Percentiles rank a stretch among this genome's conserved stretches.
Conservation (phyloP, 345 rosid species). For the Carallia pectinifolia region DNA sequence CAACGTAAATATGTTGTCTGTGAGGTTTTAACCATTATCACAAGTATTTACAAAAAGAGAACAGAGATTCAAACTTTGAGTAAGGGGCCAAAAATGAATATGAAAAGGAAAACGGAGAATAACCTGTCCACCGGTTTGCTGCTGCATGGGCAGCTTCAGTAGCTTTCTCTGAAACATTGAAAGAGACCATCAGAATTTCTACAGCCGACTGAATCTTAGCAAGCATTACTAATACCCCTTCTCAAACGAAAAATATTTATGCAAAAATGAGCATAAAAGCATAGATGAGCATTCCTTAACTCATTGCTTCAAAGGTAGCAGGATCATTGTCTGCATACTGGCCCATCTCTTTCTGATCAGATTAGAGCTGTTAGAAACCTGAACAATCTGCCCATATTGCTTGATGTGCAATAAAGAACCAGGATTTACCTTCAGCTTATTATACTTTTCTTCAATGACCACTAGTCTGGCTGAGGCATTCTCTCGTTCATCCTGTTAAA, state of each 20-base stretch:
- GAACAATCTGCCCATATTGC: not conserved
- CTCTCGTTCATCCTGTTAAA: constrained; percentile 64
- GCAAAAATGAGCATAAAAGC: not conserved
- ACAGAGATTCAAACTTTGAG: not conserved
- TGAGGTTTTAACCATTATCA: not conserved
- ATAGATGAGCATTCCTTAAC: constrained; percentile 40
- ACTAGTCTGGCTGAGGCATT: constrained; percentile 65
- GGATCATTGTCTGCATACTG: constrained; percentile 94
- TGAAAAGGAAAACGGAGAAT: constrained; percentile 5
- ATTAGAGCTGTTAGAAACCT: constrained; percentile 17
- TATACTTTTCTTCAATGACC: constrained; percentile 57
- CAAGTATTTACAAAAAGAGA: not conserved
- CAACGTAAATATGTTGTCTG: constrained; percentile 82
- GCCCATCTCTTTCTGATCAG: constrained; percentile 71
- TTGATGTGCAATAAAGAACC: not conserved
- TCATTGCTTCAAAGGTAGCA: constrained; percentile 83
- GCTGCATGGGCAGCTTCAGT: constrained; percentile 75
- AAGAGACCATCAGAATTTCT: not conserved
- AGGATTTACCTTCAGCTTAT: constrained; percentile 58
- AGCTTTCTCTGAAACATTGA: constrained; percentile 52
- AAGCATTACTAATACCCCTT: not conserved
- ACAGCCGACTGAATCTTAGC: not conserved
- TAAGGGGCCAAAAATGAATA: not conserved
- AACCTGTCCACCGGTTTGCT: constrained; percentile 98
- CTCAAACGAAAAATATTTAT: not conserved